These are phyloP conservation scores for Sporothrix globosa DNA, from an alignment of 2,329 filamentous ascomycete genomes.

Conservation along the genomic window DNA sequence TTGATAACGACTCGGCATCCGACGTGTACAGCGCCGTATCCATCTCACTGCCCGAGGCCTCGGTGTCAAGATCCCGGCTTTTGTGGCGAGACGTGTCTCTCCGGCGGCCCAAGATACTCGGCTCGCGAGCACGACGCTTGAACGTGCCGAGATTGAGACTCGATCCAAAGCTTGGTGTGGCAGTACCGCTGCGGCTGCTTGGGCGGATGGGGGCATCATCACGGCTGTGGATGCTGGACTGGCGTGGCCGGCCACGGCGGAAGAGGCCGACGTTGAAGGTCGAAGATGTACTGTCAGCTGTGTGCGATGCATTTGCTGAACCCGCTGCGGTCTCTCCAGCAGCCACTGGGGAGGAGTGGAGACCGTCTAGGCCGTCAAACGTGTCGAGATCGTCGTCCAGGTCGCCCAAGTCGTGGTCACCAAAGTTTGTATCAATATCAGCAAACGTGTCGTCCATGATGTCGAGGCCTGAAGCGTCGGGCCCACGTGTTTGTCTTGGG, in stretches of 20 bases:
- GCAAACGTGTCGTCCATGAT: constrained; percentile 53
- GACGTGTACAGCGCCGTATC: constrained; percentile 28
- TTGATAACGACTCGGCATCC: constrained; percentile 26
- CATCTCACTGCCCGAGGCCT: constrained; percentile 34
- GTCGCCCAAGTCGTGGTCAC: constrained; percentile 41
- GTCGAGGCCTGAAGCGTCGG: constrained; percentile 54
- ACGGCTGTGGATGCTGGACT: constrained; percentile 56
- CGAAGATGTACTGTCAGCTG: constrained; percentile 48
- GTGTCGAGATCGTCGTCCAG: constrained; percentile 32
- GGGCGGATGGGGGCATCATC: constrained; percentile 58
- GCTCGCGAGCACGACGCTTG: constrained; percentile 60
- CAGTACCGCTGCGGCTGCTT: constrained; percentile 55
- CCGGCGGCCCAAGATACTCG: constrained; percentile 63
- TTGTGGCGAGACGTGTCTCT: constrained; percentile 45
- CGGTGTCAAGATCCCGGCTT: constrained; percentile 34
- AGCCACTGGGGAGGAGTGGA: constrained; percentile 36
- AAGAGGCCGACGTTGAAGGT: constrained; percentile 53
- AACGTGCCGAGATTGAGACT: constrained; percentile 62
- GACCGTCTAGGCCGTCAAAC: constrained; percentile 37
- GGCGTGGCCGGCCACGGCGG: constrained; percentile 50
- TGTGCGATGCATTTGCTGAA: constrained; percentile 41
- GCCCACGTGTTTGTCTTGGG: constrained; percentile 40
- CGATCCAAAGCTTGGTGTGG: constrained; percentile 54
- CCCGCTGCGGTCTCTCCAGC: not conserved
- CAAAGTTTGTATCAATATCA: constrained; percentile 45